Evolutionary conservation across 2,329 filamentous ascomycete species (phyloP).

Genomic region (Atkinsonella hypoxylon): DNA sequence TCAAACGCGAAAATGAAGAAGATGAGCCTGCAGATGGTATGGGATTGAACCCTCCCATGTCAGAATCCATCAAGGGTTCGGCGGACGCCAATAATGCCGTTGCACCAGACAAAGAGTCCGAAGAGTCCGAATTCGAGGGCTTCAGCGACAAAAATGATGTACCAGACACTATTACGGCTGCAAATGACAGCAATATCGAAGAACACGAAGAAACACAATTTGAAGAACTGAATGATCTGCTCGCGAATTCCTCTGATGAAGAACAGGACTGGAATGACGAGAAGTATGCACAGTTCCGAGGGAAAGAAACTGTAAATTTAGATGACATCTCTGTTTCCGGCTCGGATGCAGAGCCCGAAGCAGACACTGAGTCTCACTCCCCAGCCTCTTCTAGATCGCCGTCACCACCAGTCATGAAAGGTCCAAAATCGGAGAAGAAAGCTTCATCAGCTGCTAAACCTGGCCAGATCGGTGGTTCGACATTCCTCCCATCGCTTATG

Average conservation of each 20-base stretch:
- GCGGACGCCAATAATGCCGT: conserved; percentile 7
- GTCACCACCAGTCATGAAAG: conserved; percentile 16
- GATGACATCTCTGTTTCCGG: conserved; percentile 29
- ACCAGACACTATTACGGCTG: conserved; percentile 1
- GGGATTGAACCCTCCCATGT: neutral
- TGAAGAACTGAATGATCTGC: conserved; percentile 32
- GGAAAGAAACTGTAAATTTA: conserved; percentile 24
- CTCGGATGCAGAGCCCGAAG: conserved; percentile 17
- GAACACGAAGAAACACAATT: conserved; percentile 22
- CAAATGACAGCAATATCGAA: conserved; percentile 13
- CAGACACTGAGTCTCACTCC: conserved; percentile 16
- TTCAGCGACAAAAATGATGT: conserved; percentile 21
- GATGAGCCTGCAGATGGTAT: conserved; percentile 17
- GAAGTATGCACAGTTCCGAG: conserved; percentile 18
- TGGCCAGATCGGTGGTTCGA: conserved; percentile 28
- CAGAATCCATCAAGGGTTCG: conserved; percentile 7
- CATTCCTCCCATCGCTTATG: conserved; percentile 66
- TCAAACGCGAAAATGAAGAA: conserved; percentile 19
- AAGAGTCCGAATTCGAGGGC: conserved; percentile 25
- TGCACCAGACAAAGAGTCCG: conserved; percentile 18
- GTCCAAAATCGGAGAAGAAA: conserved; percentile 10
- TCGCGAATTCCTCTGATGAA: conserved; percentile 32
- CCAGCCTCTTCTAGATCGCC: conserved; percentile 15
- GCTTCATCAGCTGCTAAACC: conserved; percentile 10
- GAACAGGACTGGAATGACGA: conserved; percentile 27